phyloP scores from a whole-genome alignment of 2,329 filamentous ascomycete species.

The Apiospora marii region DNA sequence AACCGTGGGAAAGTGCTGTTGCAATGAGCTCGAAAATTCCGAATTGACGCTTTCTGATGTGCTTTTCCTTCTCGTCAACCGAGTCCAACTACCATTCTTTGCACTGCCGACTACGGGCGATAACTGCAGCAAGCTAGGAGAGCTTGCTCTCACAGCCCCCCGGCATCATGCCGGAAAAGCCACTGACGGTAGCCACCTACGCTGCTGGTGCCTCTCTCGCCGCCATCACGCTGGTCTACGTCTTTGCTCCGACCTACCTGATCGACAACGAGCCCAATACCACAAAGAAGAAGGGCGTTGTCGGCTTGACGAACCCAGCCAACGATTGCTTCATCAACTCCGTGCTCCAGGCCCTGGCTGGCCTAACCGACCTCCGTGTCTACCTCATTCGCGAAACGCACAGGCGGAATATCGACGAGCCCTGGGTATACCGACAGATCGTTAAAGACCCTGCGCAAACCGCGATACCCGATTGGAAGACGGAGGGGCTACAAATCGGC shows the following conservation, averaged over 20 bases:
- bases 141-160: conserved; percentile 12
- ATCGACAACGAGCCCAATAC: conserved; percentile 80
- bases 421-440: conserved; percentile 74
- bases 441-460: conserved; percentile 53
- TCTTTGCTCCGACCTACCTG: conserved; percentile 96
- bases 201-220: conserved; percentile 95
- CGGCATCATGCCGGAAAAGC: conserved; percentile 77
- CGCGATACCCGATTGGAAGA: conserved; percentile 60
- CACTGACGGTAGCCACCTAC: conserved; percentile 86
- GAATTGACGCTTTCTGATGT: neutral
- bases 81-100: neutral
- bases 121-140: conserved; percentile 5
- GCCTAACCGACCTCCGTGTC: conserved; percentile 84
- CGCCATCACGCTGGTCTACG: conserved; percentile 93
- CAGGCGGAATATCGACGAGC: conserved; percentile 80
- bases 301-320: conserved; percentile 87
- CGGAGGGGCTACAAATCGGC: conserved; percentile 77
- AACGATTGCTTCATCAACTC: conserved; percentile 99
- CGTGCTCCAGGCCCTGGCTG: conserved; percentile 90
- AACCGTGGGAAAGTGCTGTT: neutral
- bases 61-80: neutral
- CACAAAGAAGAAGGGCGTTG: conserved; percentile 81
- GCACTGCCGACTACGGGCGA: neutral
- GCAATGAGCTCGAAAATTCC: conserved; percentile 1
- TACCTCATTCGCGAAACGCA: conserved; percentile 95